These are phyloP conservation scores for Coemansia sp. DNA, from an alignment of 192 early-diverging fungal species.

Conservation along the genomic window DNA sequence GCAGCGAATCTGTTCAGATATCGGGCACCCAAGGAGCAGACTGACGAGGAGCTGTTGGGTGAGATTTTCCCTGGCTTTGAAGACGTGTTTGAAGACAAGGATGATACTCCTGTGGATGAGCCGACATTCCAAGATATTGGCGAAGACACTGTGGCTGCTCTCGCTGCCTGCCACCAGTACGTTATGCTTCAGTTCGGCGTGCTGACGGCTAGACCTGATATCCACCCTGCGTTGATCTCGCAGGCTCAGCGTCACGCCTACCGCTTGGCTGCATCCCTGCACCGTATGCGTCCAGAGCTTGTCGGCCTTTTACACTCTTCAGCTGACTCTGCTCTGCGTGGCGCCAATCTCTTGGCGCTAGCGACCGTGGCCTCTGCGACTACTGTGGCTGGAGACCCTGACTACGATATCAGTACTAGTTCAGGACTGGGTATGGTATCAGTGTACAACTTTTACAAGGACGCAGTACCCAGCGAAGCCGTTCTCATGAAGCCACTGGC, in stretches of 20 bases:
- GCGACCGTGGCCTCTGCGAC: constrained; percentile 29
- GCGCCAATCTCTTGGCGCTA: constrained; percentile 30
- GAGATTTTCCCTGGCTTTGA: constrained; percentile 85
- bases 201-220: constrained; percentile 1
- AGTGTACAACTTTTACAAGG: constrained; percentile 90
- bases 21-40: constrained; percentile 52
- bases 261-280: constrained; percentile 26
- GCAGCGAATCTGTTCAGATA: constrained; percentile 38
- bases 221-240: constrained; percentile 11
- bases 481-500: constrained; percentile 65
- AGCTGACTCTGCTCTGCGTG: constrained; percentile 27
- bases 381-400: not conserved
- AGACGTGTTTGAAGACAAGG: constrained; percentile 57
- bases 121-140: constrained; percentile 51
- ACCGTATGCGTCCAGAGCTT: constrained; percentile 16
- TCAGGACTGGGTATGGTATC: constrained; percentile 27
- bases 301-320: constrained; percentile 1
- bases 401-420: not conserved
- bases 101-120: constrained; percentile 16
- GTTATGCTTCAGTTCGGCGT: constrained; percentile 53
- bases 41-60: constrained; percentile 68
- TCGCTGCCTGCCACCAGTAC: constrained; percentile 56
- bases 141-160: constrained; percentile 50
- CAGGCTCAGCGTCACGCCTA: constrained; percentile 32
- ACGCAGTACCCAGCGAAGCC: constrained; percentile 74